These are phyloP conservation scores for Rhynchospora breviuscula DNA, from an alignment of 176 grass and related monocot species.

Conservation along the genomic window DNA sequence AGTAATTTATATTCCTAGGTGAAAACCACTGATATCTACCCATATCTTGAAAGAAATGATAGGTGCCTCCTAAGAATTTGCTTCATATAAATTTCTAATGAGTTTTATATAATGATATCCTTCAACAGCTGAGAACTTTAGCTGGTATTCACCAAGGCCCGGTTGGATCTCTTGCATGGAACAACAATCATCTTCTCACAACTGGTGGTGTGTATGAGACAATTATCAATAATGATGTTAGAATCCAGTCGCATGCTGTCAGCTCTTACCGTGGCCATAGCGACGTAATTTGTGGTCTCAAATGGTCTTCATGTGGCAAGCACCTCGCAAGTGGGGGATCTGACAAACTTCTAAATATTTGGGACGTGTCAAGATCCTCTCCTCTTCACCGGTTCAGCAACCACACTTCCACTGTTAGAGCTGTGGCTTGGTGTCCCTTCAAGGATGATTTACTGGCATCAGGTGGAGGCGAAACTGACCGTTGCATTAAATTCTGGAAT, in stretches of 20 bases:
- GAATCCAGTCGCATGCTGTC: too few species aligned
- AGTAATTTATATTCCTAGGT: background rate
- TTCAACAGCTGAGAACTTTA: slow-evolving; percentile 30
- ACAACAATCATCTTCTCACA: too few species aligned
- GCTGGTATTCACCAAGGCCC: slow-evolving; percentile 23
- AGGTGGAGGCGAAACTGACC: slow-evolving; percentile 34
- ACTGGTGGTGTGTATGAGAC: too few species aligned
- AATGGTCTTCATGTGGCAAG: too few species aligned
- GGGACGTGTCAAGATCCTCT: slow-evolving; percentile 35
- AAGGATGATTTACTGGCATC: slow-evolving; percentile 49
- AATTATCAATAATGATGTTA: too few species aligned
- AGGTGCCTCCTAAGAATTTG: background rate
- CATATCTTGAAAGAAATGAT: background rate
- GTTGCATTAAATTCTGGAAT: slow-evolving; percentile 50
- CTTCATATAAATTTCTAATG: background rate
- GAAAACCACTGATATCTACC: background rate
- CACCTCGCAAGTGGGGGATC: too few species aligned
- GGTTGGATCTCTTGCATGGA: too few species aligned
- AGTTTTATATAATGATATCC: background rate
- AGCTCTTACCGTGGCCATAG: too few species aligned
- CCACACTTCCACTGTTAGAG: slow-evolving; percentile 39
- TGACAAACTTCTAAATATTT: slow-evolving; percentile 16
- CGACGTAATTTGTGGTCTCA: too few species aligned
- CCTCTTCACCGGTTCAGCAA: slow-evolving; percentile 29
- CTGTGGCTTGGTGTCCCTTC: slow-evolving; percentile 56